These are phyloP conservation scores for Cordyceps javanica DNA, from an alignment of 2,329 filamentous ascomycete species.

Conservation along the genomic window DNA sequence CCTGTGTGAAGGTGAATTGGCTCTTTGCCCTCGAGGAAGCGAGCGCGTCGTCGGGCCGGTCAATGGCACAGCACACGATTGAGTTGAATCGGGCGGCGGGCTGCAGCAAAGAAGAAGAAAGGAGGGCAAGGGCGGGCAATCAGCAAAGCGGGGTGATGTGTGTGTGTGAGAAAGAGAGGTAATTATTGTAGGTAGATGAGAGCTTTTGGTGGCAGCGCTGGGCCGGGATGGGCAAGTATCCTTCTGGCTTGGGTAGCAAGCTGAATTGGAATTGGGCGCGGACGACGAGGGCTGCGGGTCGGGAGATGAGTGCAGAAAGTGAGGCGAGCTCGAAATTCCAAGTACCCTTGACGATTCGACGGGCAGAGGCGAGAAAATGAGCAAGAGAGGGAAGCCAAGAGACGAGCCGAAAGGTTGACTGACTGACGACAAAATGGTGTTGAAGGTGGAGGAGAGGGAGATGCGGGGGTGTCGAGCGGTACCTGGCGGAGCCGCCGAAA, in stretches of 20 bases:
- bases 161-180: background rate
- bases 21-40: background rate
- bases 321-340: background rate
- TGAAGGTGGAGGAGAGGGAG: slow-evolving; percentile 3
- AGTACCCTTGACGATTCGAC: background rate
- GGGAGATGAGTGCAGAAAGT: background rate
- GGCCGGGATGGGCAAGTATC: background rate
- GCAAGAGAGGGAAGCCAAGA: background rate
- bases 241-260: background rate
- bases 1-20: background rate
- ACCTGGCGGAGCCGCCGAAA: background rate
- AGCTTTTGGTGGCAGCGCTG: background rate
- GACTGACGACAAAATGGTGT: background rate
- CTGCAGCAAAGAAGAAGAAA: slow-evolving; percentile 11
- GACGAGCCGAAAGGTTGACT: background rate
- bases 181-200: background rate
- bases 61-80: slow-evolving; percentile 9
- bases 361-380: background rate
- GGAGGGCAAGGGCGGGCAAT: slow-evolving; percentile 11
- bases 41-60: background rate
- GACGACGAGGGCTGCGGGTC: background rate
- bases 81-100: background rate
- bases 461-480: slow-evolving; percentile 5
- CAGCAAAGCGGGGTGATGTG: slow-evolving; percentile 3
- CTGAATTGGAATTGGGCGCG: background rate